These are phyloP conservation scores for Alternaria burnsii DNA, from an alignment of 2,329 filamentous ascomycete genomes.

Conservation along the genomic window DNA sequence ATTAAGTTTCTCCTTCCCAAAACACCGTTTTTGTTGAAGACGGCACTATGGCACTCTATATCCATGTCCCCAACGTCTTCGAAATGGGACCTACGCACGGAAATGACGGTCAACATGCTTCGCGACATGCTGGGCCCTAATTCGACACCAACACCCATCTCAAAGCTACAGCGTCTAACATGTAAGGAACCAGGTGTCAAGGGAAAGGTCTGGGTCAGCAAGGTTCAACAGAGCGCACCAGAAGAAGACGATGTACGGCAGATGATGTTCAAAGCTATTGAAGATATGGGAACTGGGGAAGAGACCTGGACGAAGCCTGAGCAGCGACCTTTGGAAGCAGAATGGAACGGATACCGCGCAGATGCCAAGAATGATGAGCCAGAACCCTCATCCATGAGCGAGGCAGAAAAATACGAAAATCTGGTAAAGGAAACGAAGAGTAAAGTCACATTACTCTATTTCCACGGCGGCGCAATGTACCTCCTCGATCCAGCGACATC, in stretches of 20 bases:
- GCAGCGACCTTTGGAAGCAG: slow-evolving; percentile 68
- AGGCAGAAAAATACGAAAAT: slow-evolving; percentile 70
- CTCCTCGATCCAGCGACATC: slow-evolving; percentile 75
- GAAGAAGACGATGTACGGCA: slow-evolving; percentile 62
- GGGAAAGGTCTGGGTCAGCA: slow-evolving; percentile 83
- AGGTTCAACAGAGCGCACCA: slow-evolving; percentile 69
- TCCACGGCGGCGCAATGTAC: slow-evolving; percentile 80
- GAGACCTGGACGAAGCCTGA: slow-evolving; percentile 57
- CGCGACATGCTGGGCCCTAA: slow-evolving; percentile 56
- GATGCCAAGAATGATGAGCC: slow-evolving; percentile 60
- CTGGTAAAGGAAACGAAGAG: slow-evolving; percentile 73
- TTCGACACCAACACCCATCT: slow-evolving; percentile 34
- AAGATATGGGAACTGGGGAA: slow-evolving; percentile 58
- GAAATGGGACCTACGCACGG: slow-evolving; percentile 81
- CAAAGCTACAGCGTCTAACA: slow-evolving; percentile 65
- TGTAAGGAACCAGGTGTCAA: slow-evolving; percentile 73
- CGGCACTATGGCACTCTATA: slow-evolving; percentile 70
- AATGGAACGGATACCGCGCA: slow-evolving; percentile 78
- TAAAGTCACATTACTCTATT: slow-evolving; percentile 72
- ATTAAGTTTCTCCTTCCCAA: slow-evolving; percentile 47
- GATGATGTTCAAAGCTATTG: slow-evolving; percentile 66
- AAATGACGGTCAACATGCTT: slow-evolving; percentile 75
- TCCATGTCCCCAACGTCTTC: slow-evolving; percentile 73
- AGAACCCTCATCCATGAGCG: slow-evolving; percentile 63
- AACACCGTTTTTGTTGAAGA: slow-evolving; percentile 69